Evolutionary conservation across 2,329 filamentous ascomycete species (phyloP), one percentile per base, ranked within the genome.

Genomic region (Paraconiothyrium brasiliense): DNA sequence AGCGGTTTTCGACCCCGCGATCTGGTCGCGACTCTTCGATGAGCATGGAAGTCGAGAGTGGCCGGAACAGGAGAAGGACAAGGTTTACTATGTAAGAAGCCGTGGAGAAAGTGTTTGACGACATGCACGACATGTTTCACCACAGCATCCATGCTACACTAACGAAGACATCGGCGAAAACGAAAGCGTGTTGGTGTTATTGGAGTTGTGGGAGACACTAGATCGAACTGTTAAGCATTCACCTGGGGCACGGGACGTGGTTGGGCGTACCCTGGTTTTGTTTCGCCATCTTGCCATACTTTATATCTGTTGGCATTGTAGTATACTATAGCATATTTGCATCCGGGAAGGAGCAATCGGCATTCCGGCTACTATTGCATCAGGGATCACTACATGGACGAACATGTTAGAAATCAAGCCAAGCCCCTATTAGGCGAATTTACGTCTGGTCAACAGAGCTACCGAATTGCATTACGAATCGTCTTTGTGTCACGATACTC

Each of bases 71-170:
- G 54, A 67, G 67, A 52, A 62, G 70, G 6, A 58, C 66, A 1
- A 67, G 75, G 58, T 72, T 72, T 64, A 76, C 75, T 3, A 76
- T 77, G 74, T 76, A 67, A 54, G 37, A 35, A 27, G 11, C n/a
- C 8, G 20, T 13, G 24, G 11, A 37, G 27, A 30, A 30, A 30
- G 27, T 30, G 27, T 30, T 6, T 30, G 27, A 47, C 30, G 30
- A 55, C 16, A 47, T 55, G 41, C 35, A 47, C 41, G 27, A 47
- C 3, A 41, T 41, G n/a, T 16, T 52, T 52, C 34, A 39, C 24
- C 48, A 37, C 34, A 41, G 11, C 34, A 39, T 16, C 20, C 39
- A 14, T 39, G 20, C 35, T 3, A 52, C 27, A 20, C 48, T 35
- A 35, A 51, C 32, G 30, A 35, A 37, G 48, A 35, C 10, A 16